Percentiles rank a stretch among this genome's conserved stretches.
These are phyloP conservation scores for Penicillium subrubescens DNA, from an alignment of 495 filamentous ascomycete genomes.

Conservation along the genomic window DNA sequence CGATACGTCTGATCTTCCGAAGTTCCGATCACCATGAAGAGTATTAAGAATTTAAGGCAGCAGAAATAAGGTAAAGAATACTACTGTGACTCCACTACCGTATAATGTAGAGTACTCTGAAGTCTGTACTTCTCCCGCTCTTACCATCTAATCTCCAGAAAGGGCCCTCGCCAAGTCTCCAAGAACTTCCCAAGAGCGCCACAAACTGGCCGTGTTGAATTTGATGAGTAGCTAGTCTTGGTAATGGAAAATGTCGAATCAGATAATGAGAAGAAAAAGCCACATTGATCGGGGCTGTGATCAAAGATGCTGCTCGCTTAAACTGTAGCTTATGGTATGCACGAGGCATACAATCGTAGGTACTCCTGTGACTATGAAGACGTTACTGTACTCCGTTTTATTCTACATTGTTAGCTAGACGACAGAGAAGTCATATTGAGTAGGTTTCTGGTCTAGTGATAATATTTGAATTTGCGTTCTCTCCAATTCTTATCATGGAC, in stretches of 20 bases:
- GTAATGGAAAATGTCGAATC: neutral
- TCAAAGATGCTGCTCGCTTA: neutral
- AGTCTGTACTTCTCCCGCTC: neutral
- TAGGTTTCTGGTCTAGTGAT: too few species aligned
- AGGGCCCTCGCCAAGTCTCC: neutral
- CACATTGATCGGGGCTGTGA: neutral
- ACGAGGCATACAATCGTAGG: too few species aligned
- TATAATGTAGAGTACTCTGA: neutral
- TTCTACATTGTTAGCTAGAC: too few species aligned
- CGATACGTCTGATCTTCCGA: neutral
- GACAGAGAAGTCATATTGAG: too few species aligned
- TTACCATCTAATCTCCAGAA: neutral
- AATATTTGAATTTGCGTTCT: too few species aligned
- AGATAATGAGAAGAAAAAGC: neutral
- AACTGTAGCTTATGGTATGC: neutral
- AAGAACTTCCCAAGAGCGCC: neutral
- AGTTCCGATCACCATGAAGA: neutral
- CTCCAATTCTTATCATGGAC: too few species aligned
- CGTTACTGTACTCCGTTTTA: neutral
- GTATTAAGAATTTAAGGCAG: neutral
- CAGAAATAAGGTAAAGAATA: neutral
- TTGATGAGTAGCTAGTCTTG: neutral
- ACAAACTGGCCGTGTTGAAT: neutral
- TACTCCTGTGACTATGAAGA: neutral
- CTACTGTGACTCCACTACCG: neutral